phyloP scores from a whole-genome alignment of 2,329 filamentous ascomycete species.

The Scedosporium dehoogii region DNA sequence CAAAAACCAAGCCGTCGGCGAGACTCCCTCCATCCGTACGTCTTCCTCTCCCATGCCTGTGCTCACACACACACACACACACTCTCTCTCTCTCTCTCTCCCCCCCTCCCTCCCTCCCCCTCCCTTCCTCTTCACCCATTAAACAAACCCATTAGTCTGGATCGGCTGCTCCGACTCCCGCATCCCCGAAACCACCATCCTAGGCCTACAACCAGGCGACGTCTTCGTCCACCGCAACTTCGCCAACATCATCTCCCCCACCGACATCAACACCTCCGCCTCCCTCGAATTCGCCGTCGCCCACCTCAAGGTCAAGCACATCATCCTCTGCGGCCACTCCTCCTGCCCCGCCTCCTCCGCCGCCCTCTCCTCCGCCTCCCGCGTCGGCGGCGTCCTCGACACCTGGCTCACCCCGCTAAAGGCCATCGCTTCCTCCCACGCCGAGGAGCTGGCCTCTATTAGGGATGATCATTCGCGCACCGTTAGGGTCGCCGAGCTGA shows the following conservation, averaged over 20 bases:
- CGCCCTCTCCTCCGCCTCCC: constrained; percentile 32
- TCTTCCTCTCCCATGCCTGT: too few relatives aligned
- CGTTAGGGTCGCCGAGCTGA: constrained; percentile 62
- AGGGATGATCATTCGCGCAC: constrained; percentile 43
- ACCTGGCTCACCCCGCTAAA: constrained; percentile 44
- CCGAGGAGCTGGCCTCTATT: constrained; percentile 45
- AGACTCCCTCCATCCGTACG: constrained; percentile 53
- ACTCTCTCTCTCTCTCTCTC: background rate
- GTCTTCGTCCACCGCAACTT: constrained; percentile 89
- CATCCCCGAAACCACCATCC: constrained; percentile 72
- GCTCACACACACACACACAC: too few relatives aligned
- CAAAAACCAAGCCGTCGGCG: constrained; percentile 54
- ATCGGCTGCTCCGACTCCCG: constrained; percentile 81
- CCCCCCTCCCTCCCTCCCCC: background rate
- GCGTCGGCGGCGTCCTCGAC: constrained; percentile 44
- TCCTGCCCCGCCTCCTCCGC: constrained; percentile 58
- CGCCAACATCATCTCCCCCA: constrained; percentile 68
- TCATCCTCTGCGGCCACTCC: constrained; percentile 62
- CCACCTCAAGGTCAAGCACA: constrained; percentile 60
- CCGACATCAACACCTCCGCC: constrained; percentile 63
- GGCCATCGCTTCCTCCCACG: constrained; percentile 32
- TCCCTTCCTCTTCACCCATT: background rate
- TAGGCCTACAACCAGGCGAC: constrained; percentile 70
- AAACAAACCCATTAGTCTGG: constrained; percentile 46
- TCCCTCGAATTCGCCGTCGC: constrained; percentile 74